These are phyloP conservation scores for Fusarium illudens DNA, from an alignment of 2,329 filamentous ascomycete species.

Conservation along the genomic window DNA sequence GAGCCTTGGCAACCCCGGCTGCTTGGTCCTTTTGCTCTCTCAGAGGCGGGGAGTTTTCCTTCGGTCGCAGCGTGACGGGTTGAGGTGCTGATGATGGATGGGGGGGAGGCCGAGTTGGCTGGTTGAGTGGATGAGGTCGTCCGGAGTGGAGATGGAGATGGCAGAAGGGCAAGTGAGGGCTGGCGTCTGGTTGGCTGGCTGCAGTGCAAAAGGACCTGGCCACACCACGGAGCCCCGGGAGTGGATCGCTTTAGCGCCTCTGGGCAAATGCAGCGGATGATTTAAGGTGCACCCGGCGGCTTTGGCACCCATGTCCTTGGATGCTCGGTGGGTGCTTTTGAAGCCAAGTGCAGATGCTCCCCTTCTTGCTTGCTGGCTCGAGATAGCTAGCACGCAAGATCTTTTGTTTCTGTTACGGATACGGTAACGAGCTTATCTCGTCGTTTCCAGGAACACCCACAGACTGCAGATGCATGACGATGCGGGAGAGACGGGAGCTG, in stretches of 20 bases:
- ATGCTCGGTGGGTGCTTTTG: constrained; percentile 1
- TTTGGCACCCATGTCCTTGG: constrained; percentile 28
- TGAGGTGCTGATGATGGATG: constrained; percentile 32
- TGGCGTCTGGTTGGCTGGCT: constrained; percentile 12
- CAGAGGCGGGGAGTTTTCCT: constrained; percentile 32
- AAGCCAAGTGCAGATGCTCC: constrained; percentile 4
- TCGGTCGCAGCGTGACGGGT: constrained; percentile 25
- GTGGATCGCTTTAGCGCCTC: constrained; percentile 42
- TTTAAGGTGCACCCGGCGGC: constrained; percentile 44
- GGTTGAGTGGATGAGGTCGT: constrained; percentile 30
- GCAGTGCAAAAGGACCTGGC: constrained; percentile 39
- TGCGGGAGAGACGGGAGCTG: constrained; percentile 2
- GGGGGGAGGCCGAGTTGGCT: constrained; percentile 8
- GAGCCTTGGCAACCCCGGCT: constrained; percentile 32
- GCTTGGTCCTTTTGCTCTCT: constrained; percentile 32
- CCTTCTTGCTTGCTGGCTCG: constrained; percentile 15
- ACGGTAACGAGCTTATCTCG: constrained; percentile 39
- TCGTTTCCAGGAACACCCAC: constrained; percentile 23
- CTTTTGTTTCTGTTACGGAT: constrained; percentile 39
- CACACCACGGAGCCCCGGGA: constrained; percentile 35
- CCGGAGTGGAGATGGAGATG: constrained; percentile 22
- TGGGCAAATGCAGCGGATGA: constrained; percentile 39
- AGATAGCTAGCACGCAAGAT: constrained; percentile 36
- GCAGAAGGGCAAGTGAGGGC: constrained; percentile 9
- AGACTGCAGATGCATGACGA: constrained; percentile 21